Conservation (phyloP, 495 filamentous ascomycete genomes). For the Podospora sp. region DNA sequence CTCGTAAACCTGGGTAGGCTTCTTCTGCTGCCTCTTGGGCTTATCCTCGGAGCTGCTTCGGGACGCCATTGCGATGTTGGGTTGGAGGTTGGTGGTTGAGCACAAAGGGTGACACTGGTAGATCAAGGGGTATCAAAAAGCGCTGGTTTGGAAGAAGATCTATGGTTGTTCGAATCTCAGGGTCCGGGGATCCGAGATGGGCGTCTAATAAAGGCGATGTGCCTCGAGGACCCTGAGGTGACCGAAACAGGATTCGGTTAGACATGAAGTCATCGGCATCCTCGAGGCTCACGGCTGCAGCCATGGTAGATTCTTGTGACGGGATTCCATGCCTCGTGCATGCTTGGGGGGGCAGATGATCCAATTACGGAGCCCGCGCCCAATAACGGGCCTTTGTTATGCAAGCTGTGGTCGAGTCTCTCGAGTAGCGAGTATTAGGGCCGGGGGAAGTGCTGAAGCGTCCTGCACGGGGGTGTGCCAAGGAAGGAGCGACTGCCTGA, state of each 20-base stretch:
- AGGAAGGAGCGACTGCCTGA: neutral
- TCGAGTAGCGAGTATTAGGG: neutral
- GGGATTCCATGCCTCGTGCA: neutral
- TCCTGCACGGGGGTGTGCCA: neutral
- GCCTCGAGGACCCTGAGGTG: slow-evolving; percentile 8
- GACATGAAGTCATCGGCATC: slow-evolving; percentile 33
- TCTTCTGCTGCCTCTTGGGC: slow-evolving; percentile 35
- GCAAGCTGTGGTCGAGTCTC: neutral
- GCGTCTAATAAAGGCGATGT: slow-evolving; percentile 26
- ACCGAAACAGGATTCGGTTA: slow-evolving; percentile 29
- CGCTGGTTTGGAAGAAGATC: slow-evolving; percentile 5
- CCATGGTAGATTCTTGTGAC: neutral
- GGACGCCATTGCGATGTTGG: slow-evolving; percentile 37
- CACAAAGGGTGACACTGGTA: neutral
- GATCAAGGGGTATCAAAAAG: neutral
- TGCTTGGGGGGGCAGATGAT: neutral
- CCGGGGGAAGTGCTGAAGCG: neutral
- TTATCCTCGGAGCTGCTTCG: slow-evolving; percentile 39
- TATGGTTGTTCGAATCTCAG: slow-evolving; percentile 5
- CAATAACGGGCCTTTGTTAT: neutral
- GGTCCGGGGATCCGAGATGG: slow-evolving; percentile 15
- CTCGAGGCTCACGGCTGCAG: neutral
- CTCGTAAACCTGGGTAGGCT: slow-evolving; percentile 38
- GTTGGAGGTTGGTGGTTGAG: neutral
- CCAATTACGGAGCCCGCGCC: slow-evolving; percentile 6